Evolutionary conservation across 805 yeast genomes (phyloP), one percentile per base, ranked within the genome.

Genomic region (Groenewaldozyma salmanticensis): DNA sequence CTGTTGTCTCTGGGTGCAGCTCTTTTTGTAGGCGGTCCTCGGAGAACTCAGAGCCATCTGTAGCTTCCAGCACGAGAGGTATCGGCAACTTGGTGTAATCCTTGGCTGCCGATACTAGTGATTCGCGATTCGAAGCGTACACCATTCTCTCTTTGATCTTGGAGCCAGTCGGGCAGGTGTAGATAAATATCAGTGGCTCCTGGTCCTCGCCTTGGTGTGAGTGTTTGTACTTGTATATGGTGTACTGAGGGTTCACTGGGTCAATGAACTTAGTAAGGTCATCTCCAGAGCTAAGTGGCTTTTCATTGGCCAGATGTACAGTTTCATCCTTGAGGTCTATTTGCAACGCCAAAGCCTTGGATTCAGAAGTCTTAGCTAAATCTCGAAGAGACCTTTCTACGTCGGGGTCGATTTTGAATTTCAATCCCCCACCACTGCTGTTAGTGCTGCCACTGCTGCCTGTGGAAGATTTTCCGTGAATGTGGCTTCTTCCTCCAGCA

Each of bases 121-220:
- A 50, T 32, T 52, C 49, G 20, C 68, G 81, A 46, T 80, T 81
- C 2, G 95, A 74, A 1, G 98, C 97, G 55, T 87, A 86, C 38
- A 87, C 59, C 96, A 90, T 90, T 52, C 97, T 73, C 39, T 87
- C 92, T 59, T 80, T 82, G 32, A 92, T 92, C 61, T 78, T 79
- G 33, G 95, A 80, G 1, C 88, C 87, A 0, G 94, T 77, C 3
- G 98, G 97, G 60, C 96, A 88, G 5, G 90, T 71, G 57, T 85
- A 85, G 24, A 88, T 74, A 58, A 90, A 87, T 27, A 74, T 52
- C 27, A 42, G 40, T 66, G 59, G 1, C 57, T 61, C 1, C 27
- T 20, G 16, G 17, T 31, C 36, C 4, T 17, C 29, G 4, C 62
- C 61, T 46, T 27, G 13, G 65, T 65, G 37, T 65, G 70, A 50